These are phyloP conservation scores for Epipyxis sp. DNA, from an alignment of 108 stramenopile species.

Conservation along the genomic window DNA sequence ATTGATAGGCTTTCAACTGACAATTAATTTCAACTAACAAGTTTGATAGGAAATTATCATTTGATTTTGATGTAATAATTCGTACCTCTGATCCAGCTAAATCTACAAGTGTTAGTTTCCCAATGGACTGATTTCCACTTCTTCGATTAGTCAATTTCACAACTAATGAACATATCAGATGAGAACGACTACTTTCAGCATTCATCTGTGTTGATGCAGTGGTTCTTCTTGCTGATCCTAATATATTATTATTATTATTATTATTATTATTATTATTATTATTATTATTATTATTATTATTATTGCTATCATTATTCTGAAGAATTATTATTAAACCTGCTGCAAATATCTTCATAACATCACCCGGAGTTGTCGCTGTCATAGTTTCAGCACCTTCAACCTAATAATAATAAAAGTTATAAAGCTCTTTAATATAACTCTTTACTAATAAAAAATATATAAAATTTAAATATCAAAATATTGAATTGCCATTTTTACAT, in stretches of 20 bases:
- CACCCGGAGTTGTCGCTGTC: constrained; percentile 36
- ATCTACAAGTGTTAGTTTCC: constrained; percentile 28
- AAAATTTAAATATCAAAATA: too few species aligned
- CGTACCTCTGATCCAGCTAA: constrained; percentile 28
- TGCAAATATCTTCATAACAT: constrained; percentile 47
- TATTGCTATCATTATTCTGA: too few species aligned
- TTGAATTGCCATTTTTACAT: too few species aligned
- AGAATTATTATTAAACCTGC: too few species aligned
- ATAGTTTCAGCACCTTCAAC: constrained; percentile 45
- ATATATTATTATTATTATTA: neutral
- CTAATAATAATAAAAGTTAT: too few species aligned
- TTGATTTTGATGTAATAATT: too few species aligned
- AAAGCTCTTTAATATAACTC: too few species aligned
- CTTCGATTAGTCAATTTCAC: constrained; percentile 17
- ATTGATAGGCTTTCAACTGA: neutral
- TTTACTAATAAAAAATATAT: too few species aligned
- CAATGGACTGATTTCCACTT: neutral
- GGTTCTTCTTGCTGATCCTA: constrained; percentile 36
- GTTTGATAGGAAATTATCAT: too few species aligned
- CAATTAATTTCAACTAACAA: too few species aligned
- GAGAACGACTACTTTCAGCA: constrained; percentile 48
- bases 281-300: neutral
- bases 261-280: neutral
- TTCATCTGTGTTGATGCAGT: constrained; percentile 53
- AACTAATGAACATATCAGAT: constrained; percentile 45